phyloP scores from a whole-genome alignment of 1,284 basidiomycete species.

The Xerocomus nothofagi region DNA sequence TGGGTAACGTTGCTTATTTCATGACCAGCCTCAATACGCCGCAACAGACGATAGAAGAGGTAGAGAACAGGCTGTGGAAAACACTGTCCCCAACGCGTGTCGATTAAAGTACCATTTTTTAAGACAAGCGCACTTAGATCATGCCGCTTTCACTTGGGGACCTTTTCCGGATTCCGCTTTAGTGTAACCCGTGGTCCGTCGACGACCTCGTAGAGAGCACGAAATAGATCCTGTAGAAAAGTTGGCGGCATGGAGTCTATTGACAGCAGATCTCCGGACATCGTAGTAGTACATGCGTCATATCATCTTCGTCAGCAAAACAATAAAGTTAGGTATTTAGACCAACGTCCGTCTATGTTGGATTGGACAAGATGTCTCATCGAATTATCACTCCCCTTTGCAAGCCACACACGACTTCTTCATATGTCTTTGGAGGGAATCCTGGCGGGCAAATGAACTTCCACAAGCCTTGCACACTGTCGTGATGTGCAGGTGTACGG shows the following conservation, averaged over 20 bases:
- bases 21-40: slow-evolving; percentile 89
- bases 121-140: not conserved
- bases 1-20: slow-evolving; percentile 93
- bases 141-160: not conserved
- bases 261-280: not conserved
- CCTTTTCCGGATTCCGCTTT: not conserved
- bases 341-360: too few relatives aligned
- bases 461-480: slow-evolving; percentile 21
- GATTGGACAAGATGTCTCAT: not conserved
- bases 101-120: not conserved
- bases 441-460: slow-evolving; percentile 25
- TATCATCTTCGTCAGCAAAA: too few relatives aligned
- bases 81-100: slow-evolving; percentile 27
- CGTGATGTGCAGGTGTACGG: slow-evolving; percentile 23
- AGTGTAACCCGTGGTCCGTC: not conserved
- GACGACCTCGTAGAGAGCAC: not conserved
- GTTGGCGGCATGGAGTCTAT: not conserved
- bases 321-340: too few relatives aligned
- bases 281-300: too few relatives aligned
- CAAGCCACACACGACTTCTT: slow-evolving; percentile 19
- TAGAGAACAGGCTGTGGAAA: slow-evolving; percentile 63
- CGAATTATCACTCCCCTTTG: not conserved
- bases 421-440: slow-evolving; percentile 33
- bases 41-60: slow-evolving; percentile 47
- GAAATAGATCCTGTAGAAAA: not conserved